Evolutionary conservation across 106 monocot species (phyloP), one percentile per base, ranked within the genome.

Genomic region (Dendrobium officinale): DNA sequence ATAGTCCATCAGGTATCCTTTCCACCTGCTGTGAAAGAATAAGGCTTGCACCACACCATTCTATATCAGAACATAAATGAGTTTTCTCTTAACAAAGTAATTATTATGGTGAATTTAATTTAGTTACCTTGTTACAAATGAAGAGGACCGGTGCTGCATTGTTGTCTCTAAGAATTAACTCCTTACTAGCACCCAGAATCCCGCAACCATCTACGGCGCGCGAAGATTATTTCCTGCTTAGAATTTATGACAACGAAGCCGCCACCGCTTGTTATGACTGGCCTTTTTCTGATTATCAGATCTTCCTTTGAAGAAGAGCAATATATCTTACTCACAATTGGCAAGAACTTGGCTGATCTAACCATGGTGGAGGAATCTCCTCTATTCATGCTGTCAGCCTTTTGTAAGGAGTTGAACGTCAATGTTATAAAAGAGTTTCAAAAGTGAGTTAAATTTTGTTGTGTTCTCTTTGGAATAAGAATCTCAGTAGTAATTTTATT

Each of bases 241-340:
- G 42, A 10, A 72, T 85, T 82, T 75, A 77, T 79, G 67, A 95
- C 93, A 0, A 85, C 91, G 9, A 93, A 81, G 18, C 95, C 95
- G 9, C 95, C 95, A 27, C 95, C 95, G 77, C 80, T 91, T 4
- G 91, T 72, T 11, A 85, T 75, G 18, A 42, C 81, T n/a, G 93
- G 95, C 75, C 95, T 86, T 80, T 84, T 88, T 77, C 95, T 81
- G 8, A 95, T 83, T 43, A 85, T 84, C 77, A 95, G 45, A 42
- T 68, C 49, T 5, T 78, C 72, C 55, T 84, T 84, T 4, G 79
- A 86, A 2, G 80, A 11, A 1, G 82, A 80, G 79, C 93, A 95
- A 58, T 78, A 95, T 51, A 86, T 77, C 85, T 93, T 95, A 85
- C 95, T 88, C 0, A 95, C 88, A 64, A 95, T 75, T 0, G 90